Conservation (phyloP, 495 filamentous ascomycete species). For the Sordaria brevicollis region DNA sequence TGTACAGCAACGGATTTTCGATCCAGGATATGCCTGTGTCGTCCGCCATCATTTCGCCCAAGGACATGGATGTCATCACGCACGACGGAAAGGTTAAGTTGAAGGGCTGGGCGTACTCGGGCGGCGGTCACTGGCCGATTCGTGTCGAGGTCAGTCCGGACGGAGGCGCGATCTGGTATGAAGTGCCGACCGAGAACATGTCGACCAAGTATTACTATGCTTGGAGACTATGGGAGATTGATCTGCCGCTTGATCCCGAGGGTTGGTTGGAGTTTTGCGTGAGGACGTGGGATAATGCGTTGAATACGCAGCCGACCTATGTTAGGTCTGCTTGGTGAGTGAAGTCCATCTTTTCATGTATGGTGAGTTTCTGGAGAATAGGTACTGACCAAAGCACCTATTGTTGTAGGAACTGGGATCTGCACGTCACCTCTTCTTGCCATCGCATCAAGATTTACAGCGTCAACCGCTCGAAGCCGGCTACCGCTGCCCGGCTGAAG, state of each 20-base stretch:
- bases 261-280: conserved; percentile 49
- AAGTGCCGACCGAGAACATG: conserved; percentile 36
- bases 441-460: conserved; percentile 56
- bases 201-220: conserved; percentile 43
- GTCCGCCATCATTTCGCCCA: conserved; percentile 47
- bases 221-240: conserved; percentile 44
- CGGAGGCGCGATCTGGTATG: conserved; percentile 50
- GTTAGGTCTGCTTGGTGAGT: conserved; percentile 24
- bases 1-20: conserved; percentile 41
- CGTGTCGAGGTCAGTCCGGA: conserved; percentile 47
- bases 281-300: conserved; percentile 48
- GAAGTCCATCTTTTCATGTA: too few species aligned
- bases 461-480: conserved; percentile 41
- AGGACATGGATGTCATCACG: conserved; percentile 40
- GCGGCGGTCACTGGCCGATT: conserved; percentile 48
- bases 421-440: conserved; percentile 56
- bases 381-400: neutral
- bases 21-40: conserved; percentile 58
- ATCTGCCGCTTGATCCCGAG: conserved; percentile 46
- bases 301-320: conserved; percentile 36
- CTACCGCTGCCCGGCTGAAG: conserved; percentile 39
- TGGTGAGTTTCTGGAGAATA: conserved; percentile 15
- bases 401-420: conserved; percentile 42
- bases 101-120: conserved; percentile 51
- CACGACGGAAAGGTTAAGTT: conserved; percentile 43